These are phyloP conservation scores for Zygosaccharomyces gambellarensis DNA, from an alignment of 805 yeast species.

Conservation along the genomic window DNA sequence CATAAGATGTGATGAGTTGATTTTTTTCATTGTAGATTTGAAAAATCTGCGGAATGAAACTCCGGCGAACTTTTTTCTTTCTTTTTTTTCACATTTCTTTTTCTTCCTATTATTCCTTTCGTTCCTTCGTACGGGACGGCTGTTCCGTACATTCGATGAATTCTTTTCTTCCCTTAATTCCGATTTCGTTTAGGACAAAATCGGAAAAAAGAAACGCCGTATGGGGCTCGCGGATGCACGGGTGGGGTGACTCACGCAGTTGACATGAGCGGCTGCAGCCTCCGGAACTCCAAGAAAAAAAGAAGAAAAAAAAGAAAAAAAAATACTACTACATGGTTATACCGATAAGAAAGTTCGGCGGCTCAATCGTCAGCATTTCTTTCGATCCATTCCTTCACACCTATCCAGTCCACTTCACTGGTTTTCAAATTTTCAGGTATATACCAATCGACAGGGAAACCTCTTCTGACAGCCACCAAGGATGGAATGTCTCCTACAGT, in stretches of 20 bases:
- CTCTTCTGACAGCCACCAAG: constrained; percentile 61
- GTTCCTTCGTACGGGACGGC: neutral
- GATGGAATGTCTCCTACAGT: constrained; percentile 57
- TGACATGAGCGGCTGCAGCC: too few relatives aligned
- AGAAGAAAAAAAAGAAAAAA: neutral
- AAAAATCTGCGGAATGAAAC: too few relatives aligned
- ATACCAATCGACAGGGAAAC: constrained; percentile 47
- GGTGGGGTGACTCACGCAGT: too few relatives aligned
- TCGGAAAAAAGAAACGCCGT: too few relatives aligned
- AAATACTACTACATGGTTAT: neutral
- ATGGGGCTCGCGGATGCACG: too few relatives aligned
- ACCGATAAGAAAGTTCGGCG: neutral
- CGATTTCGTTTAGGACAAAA: too few relatives aligned
- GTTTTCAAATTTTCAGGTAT: constrained; percentile 23
- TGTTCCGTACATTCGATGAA: neutral
- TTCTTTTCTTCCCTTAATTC: neutral
- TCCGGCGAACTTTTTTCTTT: neutral
- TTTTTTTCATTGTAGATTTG: neutral
- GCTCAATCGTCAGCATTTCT: constrained; percentile 30
- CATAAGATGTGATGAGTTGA: neutral
- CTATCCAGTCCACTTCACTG: constrained; percentile 41
- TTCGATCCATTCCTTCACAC: constrained; percentile 42
- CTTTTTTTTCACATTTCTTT: neutral
- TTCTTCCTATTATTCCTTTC: neutral
- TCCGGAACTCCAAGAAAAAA: too few relatives aligned